phyloP scores from a whole-genome alignment of 2,329 filamentous ascomycete genomes.

The Capronia epimyces region DNA sequence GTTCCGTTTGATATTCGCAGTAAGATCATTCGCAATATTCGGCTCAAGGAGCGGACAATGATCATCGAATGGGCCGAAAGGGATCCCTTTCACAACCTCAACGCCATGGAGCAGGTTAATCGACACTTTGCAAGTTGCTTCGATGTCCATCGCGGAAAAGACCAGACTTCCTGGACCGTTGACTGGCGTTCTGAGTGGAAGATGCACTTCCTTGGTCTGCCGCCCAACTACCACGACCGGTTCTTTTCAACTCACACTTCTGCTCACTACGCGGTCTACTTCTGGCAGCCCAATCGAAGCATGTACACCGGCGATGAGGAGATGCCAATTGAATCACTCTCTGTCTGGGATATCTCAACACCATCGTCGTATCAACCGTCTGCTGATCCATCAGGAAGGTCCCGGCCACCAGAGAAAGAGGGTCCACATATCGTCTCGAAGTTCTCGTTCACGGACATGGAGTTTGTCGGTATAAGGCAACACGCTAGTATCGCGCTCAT shows the following conservation, averaged over 20 bases:
- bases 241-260: constrained; percentile 58
- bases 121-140: constrained; percentile 58
- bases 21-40: constrained; percentile 52
- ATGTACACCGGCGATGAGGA: constrained; percentile 51
- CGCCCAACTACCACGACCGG: constrained; percentile 52
- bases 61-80: constrained; percentile 59
- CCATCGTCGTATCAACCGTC: constrained; percentile 49
- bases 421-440: constrained; percentile 46
- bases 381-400: constrained; percentile 42
- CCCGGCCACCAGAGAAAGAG: constrained; percentile 33
- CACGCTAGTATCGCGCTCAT: constrained; percentile 48
- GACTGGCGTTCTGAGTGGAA: constrained; percentile 56
- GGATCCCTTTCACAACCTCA: constrained; percentile 48
- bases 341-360: constrained; percentile 55
- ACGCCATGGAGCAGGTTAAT: constrained; percentile 49
- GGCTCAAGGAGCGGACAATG: constrained; percentile 52
- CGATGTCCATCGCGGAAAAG: constrained; percentile 38
- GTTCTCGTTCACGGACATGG: constrained; percentile 50
- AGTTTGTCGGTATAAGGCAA: constrained; percentile 51
- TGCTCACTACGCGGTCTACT: constrained; percentile 57
- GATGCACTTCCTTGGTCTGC: constrained; percentile 54
- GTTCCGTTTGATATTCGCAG: constrained; percentile 50
- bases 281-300: constrained; percentile 56
- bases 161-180: constrained; percentile 31
- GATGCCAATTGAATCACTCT: constrained; percentile 53